Evolutionary conservation across 345 rosid genomes (phyloP).

Genomic region (Lumnitzera littorea): DNA sequence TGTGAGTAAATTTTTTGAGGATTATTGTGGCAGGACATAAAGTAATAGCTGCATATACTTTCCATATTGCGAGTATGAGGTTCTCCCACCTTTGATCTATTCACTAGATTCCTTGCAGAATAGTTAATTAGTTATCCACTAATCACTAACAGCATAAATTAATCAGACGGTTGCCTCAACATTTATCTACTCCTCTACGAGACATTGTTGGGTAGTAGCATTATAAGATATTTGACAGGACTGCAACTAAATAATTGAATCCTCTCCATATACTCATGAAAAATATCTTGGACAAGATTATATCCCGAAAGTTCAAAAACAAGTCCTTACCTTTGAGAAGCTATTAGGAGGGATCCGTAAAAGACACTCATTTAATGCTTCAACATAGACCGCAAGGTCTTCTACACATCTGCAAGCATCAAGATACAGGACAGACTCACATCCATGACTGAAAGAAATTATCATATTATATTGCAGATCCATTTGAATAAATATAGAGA

Average conservation of each 20-base stretch:
- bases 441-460: not conserved
- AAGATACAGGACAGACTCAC: not conserved
- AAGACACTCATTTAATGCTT: conserved; percentile 69
- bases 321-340: conserved; percentile 59
- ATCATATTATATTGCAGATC: not conserved
- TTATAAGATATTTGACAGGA: not conserved
- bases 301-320: not conserved
- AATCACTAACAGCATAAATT: too few species aligned
- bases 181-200: too few species aligned
- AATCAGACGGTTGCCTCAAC: too few species aligned
- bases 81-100: too few species aligned
- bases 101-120: too few species aligned
- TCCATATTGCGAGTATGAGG: too few species aligned
- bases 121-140: too few species aligned
- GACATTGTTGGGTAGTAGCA: not conserved
- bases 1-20: too few species aligned
- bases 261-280: not conserved
- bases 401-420: conserved; percentile 48
- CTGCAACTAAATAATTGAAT: not conserved
- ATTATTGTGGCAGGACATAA: too few species aligned
- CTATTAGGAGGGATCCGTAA: conserved; percentile 72
- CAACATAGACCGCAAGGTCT: conserved; percentile 60
- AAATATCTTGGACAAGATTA: not conserved
- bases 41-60: too few species aligned
- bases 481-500: too few species aligned